Evolutionary conservation across 495 filamentous ascomycete genomes (phyloP).

Genomic region (Extremus antarcticus): DNA sequence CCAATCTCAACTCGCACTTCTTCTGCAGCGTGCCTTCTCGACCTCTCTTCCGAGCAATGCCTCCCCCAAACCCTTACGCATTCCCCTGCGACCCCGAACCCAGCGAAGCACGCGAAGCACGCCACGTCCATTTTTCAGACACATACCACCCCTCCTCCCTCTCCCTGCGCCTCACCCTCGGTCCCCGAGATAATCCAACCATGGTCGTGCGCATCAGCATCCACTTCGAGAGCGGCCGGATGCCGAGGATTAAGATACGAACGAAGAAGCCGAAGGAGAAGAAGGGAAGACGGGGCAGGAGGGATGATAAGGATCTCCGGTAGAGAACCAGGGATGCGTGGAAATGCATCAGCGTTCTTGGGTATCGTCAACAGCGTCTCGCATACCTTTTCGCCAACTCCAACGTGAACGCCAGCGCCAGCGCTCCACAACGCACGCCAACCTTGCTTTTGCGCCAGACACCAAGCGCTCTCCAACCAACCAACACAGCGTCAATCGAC

Average conservation of each 20-base stretch:
- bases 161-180: constrained; percentile 5
- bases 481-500: not conserved
- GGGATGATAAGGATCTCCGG: not conserved
- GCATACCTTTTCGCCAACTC: not conserved
- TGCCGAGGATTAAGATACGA: constrained; percentile 9
- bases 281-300: not conserved
- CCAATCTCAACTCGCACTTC: no score
- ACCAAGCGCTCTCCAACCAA: not conserved
- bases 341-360: no score
- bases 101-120: not conserved
- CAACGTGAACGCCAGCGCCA: not conserved
- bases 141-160: constrained; percentile 1
- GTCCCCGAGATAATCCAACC: constrained; percentile 1
- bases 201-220: constrained; percentile 11
- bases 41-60: not conserved
- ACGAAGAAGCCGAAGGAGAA: constrained; percentile 11
- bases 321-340: no score
- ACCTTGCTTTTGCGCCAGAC: not conserved
- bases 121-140: constrained; percentile 7
- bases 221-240: constrained; percentile 7
- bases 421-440: not conserved
- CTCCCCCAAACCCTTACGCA: not conserved
- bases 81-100: not conserved
- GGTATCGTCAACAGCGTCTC: not conserved
- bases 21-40: no score